These are phyloP conservation scores for Botryotinia convoluta DNA, from an alignment of 2,329 filamentous ascomycete genomes.

Conservation along the genomic window DNA sequence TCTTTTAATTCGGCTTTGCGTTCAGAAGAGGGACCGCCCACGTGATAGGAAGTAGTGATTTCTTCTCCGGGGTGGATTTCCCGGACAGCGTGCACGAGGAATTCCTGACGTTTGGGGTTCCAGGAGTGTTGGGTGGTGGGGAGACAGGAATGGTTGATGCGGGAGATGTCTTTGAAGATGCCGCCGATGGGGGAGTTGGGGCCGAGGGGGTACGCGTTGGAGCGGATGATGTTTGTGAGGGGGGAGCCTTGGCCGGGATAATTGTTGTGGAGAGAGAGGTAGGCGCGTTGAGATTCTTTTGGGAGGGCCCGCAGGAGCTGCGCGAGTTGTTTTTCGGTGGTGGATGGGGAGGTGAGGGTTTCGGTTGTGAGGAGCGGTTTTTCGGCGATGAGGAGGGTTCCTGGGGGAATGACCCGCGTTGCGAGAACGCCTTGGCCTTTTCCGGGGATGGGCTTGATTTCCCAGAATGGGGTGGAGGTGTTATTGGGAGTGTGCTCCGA, in stretches of 20 bases:
- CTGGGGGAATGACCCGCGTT: conserved; percentile 28
- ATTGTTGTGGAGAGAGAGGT: conserved; percentile 35
- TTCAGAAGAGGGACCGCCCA: conserved; percentile 27
- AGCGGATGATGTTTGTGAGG: conserved; percentile 32
- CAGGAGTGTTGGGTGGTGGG: conserved; percentile 34
- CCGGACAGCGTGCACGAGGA: conserved; percentile 31
- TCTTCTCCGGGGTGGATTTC: conserved; percentile 30
- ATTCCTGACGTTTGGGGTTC: conserved; percentile 27
- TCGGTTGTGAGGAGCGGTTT: conserved; percentile 34
- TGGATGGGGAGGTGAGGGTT: conserved; percentile 26
- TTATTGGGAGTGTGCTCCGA: not conserved
- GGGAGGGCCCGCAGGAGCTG: conserved; percentile 25
- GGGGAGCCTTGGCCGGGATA: conserved; percentile 27
- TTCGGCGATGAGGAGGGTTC: conserved; percentile 37
- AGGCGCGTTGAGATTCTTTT: conserved; percentile 29
- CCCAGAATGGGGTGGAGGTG: conserved; percentile 24
- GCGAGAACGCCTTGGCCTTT: conserved; percentile 36
- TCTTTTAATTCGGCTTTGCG: conserved; percentile 33
- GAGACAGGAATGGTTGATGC: conserved; percentile 34
- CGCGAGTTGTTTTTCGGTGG: conserved; percentile 30
- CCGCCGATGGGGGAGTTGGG: conserved; percentile 28
- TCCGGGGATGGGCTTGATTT: conserved; percentile 28
- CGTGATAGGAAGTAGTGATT: conserved; percentile 30
- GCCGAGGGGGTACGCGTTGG: conserved; percentile 35
- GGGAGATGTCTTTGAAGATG: conserved; percentile 31